phyloP scores from a whole-genome alignment of 1,284 basidiomycete species.

The Meira nashicola region DNA sequence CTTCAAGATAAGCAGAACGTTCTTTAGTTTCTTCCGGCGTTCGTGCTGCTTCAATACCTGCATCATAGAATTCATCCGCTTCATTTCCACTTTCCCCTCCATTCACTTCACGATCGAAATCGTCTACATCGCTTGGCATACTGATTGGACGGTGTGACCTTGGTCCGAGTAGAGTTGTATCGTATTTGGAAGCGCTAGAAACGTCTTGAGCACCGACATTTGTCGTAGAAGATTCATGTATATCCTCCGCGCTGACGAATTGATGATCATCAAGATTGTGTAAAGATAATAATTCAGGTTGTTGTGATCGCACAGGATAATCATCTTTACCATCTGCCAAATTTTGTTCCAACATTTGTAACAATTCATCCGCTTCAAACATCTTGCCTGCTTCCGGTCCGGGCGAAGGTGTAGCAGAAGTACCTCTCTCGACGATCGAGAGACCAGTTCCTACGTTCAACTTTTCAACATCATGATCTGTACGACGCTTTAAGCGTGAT shows the following conservation, averaged over 20 bases:
- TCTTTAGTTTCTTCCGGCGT: no score
- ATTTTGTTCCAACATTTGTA: not conserved
- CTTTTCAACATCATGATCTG: not conserved
- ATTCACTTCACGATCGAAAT: no score
- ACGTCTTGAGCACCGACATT: not conserved
- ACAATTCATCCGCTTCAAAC: conserved; percentile 1
- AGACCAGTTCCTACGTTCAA: not conserved
- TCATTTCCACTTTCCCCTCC: not conserved
- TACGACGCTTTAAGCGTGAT: no score
- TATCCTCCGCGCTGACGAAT: not conserved
- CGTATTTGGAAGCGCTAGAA: not conserved
- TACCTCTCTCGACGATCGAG: not conserved
- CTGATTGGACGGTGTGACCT: not conserved
- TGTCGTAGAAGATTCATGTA: not conserved
- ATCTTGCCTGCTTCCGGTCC: not conserved
- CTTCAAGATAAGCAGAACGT: not conserved
- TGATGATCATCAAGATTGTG: no score
- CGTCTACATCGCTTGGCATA: no score
- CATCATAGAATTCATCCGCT: not conserved
- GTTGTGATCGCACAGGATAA: not conserved
- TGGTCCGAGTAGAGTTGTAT: not conserved
- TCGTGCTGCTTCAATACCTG: not conserved
- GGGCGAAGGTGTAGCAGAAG: not conserved
- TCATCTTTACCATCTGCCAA: no score
- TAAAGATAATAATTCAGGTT: not conserved